Conservation (phyloP, 2,329 filamentous ascomycete species). For the Calonectria pauciramosa region DNA sequence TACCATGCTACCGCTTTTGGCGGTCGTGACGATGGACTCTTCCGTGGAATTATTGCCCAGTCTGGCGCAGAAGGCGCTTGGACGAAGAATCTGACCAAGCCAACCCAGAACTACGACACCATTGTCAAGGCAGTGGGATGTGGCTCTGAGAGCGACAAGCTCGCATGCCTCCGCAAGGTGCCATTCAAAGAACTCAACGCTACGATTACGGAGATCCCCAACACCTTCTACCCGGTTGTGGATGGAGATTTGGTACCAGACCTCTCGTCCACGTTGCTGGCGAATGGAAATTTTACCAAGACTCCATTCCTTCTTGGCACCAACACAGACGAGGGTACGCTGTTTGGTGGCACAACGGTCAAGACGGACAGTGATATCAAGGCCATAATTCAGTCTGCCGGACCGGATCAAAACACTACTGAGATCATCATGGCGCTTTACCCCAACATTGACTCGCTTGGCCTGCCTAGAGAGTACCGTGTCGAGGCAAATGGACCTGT, state of each 20-base stretch:
- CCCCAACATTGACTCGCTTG: constrained; percentile 39
- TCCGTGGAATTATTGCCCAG: constrained; percentile 65
- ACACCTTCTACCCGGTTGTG: constrained; percentile 36
- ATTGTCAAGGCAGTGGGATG: constrained; percentile 44
- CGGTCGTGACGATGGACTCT: constrained; percentile 67
- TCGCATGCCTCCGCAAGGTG: constrained; percentile 47
- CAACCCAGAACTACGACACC: constrained; percentile 19
- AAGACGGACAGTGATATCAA: constrained; percentile 28
- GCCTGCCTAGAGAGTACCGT: constrained; percentile 33
- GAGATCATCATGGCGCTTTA: constrained; percentile 37
- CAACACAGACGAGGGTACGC: constrained; percentile 75
- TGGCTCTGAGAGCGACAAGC: constrained; percentile 35
- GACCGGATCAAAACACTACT: constrained; percentile 24
- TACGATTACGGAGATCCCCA: constrained; percentile 29
- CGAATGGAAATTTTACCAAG: constrained; percentile 70
- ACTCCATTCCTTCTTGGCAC: constrained; percentile 74
- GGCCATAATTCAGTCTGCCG: constrained; percentile 15
- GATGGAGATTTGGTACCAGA: constrained; percentile 57
- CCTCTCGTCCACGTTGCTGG: constrained; percentile 65
- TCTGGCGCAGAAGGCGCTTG: constrained; percentile 55
- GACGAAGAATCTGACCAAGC: constrained; percentile 24
- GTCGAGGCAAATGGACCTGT: constrained; percentile 28
- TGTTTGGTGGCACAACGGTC: constrained; percentile 64
- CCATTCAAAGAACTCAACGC: constrained; percentile 38
- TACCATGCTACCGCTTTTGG: constrained; percentile 55